These are phyloP conservation scores for Penicillium sclerotigenum DNA, from an alignment of 2,329 filamentous ascomycete genomes.

Conservation along the genomic window DNA sequence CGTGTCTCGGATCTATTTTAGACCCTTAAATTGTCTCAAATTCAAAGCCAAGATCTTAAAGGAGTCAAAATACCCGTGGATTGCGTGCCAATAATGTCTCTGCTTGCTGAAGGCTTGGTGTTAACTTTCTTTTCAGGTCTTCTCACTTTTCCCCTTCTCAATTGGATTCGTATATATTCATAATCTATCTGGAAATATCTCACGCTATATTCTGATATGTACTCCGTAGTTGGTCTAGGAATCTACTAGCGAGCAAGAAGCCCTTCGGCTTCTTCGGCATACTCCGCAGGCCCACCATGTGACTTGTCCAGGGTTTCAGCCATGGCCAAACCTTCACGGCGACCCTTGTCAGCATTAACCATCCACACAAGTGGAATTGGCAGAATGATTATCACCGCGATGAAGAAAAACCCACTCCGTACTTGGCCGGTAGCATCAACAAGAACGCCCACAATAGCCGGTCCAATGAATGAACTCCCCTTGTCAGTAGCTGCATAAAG, in stretches of 20 bases:
- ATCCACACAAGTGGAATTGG: constrained; percentile 78
- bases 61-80: background rate
- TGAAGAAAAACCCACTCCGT: constrained; percentile 81
- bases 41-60: background rate
- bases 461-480: constrained; percentile 83
- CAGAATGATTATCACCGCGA: constrained; percentile 73
- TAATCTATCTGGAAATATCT: background rate
- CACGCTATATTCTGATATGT: background rate
- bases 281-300: constrained; percentile 10
- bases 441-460: constrained; percentile 82
- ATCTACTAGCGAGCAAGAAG: constrained; percentile 20
- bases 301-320: constrained; percentile 24
- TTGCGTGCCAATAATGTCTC: background rate
- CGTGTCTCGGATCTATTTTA: background rate
- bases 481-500: constrained; percentile 95
- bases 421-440: constrained; percentile 75
- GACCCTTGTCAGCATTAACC: constrained; percentile 51
- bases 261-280: constrained; percentile 30
- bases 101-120: background rate
- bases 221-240: background rate
- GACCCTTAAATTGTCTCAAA: background rate
- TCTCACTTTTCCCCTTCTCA: background rate
- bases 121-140: background rate
- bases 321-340: constrained; percentile 33
- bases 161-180: background rate